A percentile compares a stretch with the other conserved stretches of the same genome.
Conservation (phyloP, 345 rosid genomes). For the Eucalyptus cladocalyx region DNA sequence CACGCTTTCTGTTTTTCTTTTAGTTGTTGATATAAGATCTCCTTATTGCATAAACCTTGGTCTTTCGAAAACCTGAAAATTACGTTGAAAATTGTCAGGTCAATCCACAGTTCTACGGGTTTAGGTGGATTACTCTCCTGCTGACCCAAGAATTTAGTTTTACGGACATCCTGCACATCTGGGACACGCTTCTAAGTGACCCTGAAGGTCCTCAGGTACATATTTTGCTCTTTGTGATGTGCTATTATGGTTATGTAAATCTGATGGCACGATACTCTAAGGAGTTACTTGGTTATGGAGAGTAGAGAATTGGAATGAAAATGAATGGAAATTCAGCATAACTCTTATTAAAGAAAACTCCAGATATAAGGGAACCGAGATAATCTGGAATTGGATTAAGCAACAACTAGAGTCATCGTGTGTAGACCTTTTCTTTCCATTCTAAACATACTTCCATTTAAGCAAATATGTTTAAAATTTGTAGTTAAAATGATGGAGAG, state of each 20-base stretch:
- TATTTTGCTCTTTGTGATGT: neutral
- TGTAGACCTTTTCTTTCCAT: neutral
- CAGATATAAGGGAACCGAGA: neutral
- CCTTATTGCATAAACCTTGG: neutral
- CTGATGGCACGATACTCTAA: neutral
- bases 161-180: conserved; percentile 71
- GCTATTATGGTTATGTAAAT: neutral
- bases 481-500: neutral
- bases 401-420: neutral
- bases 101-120: conserved; percentile 92
- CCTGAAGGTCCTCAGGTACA: conserved; percentile 92
- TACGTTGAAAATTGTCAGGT: conserved; percentile 38
- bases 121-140: conserved; percentile 96
- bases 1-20: neutral
- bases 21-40: neutral
- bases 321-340: neutral
- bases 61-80: neutral
- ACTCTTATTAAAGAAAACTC: neutral
- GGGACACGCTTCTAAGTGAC: conserved; percentile 95
- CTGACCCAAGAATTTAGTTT: conserved; percentile 91
- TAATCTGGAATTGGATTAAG: neutral
- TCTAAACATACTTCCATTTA: neutral
- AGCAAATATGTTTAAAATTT: neutral
- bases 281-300: neutral
- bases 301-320: neutral